Base-by-base conservation (phyloP, 2,329 filamentous ascomycete species). In the Cladophialophora exuberans region DNA sequence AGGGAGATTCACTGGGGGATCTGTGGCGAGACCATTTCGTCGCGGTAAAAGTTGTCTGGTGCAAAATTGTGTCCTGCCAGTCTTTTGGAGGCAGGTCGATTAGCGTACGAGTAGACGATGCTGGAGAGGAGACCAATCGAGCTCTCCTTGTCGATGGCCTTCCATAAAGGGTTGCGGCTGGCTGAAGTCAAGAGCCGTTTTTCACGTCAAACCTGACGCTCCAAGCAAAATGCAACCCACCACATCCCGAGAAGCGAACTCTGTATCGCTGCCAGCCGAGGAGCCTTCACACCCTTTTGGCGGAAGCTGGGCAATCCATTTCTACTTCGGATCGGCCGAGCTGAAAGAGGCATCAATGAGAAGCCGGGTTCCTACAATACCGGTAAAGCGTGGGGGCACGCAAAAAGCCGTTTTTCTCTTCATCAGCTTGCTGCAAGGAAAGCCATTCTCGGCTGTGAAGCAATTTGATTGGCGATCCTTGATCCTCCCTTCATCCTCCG, bases 201-300 rank as follows among this genome's bases (percentile, higher is more conserved):
- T 52, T 52, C 28, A 52, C 49, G 41, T 52, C 41, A 52, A 52
- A 45, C 17, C 13, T 49, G 6, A 5, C n/a, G 22, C 7, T n/a
- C n/a, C n/a, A n/a, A n/a, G n/a, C n/a, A n/a, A n/a, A n/a, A n/a
- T n/a, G n/a, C n/a, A n/a, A n/a, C n/a, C n/a, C n/a, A n/a, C n/a
- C n/a, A n/a, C n/a, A n/a, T n/a, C n/a, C n/a, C n/a, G n/a, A n/a
- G n/a, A n/a, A n/a, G n/a, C n/a, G n/a, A n/a, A n/a, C 15, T 20
- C 35, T 15, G 2, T 20, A 7, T 39, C n/a, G n/a, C n/a, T n/a
- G n/a, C n/a, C n/a, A n/a, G n/a, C n/a, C n/a, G n/a, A n/a, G n/a
- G n/a, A n/a, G n/a, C 35, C 22, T 49, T 26, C 44, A 9, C 17
- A n/a, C 5, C 30, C n/a, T 11, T 22, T 20, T 38, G 30, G 18